A percentile compares a stretch with the other conserved stretches of the same genome.
These are phyloP conservation scores for Syzygium syzygioides DNA, from an alignment of 441 rosid species.

Conservation along the genomic window DNA sequence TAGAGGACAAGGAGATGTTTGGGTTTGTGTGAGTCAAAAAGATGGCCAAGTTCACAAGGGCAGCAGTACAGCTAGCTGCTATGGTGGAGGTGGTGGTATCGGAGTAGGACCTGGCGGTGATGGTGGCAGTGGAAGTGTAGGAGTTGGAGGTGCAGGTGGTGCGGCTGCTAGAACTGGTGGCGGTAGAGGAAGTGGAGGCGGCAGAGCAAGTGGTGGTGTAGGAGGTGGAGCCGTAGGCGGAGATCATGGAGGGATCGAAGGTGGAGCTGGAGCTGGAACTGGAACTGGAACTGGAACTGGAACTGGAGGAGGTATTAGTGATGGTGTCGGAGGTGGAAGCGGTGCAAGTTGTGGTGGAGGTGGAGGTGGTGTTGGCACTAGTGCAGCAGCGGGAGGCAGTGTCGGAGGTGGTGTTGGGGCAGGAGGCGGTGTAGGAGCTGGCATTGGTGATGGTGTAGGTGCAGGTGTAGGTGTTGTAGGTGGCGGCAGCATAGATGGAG, in stretches of 20 bases:
- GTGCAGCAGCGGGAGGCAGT: neutral
- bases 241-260: neutral
- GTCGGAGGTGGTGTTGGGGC: neutral
- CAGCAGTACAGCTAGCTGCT: neutral
- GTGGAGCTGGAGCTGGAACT: neutral
- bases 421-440: neutral
- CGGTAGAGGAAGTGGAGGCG: neutral
- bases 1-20: neutral
- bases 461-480: neutral
- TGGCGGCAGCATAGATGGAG: neutral
- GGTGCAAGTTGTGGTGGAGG: neutral
- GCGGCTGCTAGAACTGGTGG: neutral
- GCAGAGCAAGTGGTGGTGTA: neutral
- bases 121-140: neutral
- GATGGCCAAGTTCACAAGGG: conserved; percentile 7
- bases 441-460: neutral
- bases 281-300: neutral
- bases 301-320: neutral
- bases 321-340: neutral
- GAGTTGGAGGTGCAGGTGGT: neutral
- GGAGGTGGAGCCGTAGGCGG: neutral
- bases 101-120: neutral
- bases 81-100: neutral
- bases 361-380: neutral
- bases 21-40: neutral